Percentiles rank a stretch among this genome's conserved stretches.
These are phyloP conservation scores for Aspergillus saccharolyticus DNA, from an alignment of 495 filamentous ascomycete species.

Conservation along the genomic window DNA sequence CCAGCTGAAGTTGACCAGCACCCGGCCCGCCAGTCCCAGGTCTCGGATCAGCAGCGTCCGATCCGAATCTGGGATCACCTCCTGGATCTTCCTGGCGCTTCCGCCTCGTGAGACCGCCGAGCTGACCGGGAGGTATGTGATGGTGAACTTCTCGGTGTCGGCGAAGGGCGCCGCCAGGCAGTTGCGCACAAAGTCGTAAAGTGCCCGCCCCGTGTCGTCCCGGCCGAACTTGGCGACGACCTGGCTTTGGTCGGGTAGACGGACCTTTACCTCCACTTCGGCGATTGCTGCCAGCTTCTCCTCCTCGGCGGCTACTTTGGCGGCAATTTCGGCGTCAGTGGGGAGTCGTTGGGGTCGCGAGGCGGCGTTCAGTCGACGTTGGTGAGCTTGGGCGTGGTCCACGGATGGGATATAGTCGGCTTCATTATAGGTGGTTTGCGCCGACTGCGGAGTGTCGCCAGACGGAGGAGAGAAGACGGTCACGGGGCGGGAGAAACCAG, in stretches of 20 bases:
- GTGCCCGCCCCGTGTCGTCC: constrained; percentile 53
- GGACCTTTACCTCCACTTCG: constrained; percentile 69
- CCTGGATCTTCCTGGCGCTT: constrained; percentile 22
- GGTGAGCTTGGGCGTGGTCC: constrained; percentile 77
- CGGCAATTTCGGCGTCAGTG: constrained; percentile 48
- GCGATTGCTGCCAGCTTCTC: constrained; percentile 59
- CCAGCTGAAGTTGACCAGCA: constrained; percentile 78
- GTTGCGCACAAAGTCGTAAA: constrained; percentile 63
- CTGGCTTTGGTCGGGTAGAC: constrained; percentile 78
- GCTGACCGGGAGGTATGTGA: constrained; percentile 36
- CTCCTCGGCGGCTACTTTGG: constrained; percentile 46
- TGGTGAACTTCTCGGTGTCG: constrained; percentile 40
- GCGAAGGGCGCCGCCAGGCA: constrained; percentile 33
- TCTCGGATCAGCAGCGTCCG: constrained; percentile 62
- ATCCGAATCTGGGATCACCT: constrained; percentile 41
- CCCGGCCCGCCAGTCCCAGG: constrained; percentile 60
- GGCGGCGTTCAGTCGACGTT: constrained; percentile 59
- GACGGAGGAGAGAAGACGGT: constrained; percentile 72
- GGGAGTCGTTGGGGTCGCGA: constrained; percentile 60
- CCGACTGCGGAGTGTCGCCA: constrained; percentile 68
- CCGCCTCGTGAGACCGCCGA: constrained; percentile 14
- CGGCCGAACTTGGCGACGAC: constrained; percentile 60
- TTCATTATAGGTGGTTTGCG: constrained; percentile 58
- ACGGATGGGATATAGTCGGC: constrained; percentile 77
- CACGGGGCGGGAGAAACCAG: constrained; percentile 45